phyloP scores from a whole-genome alignment of 331 rosid genomes.

The Saraca asoca region DNA sequence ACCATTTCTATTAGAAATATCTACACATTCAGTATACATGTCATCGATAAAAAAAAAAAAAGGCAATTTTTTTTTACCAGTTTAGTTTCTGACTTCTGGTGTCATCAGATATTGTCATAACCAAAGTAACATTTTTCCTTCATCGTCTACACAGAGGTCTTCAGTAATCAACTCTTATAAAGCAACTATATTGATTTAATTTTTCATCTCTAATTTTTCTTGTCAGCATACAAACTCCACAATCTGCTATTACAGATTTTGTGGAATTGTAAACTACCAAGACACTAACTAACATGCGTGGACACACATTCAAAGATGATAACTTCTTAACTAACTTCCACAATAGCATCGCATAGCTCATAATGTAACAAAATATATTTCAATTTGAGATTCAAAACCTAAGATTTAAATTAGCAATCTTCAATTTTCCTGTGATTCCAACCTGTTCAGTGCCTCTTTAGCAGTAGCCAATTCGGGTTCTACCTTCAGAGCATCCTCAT shows the following conservation, averaged over 20 bases:
- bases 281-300: not conserved
- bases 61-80: not conserved
- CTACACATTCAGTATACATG: conserved; percentile 16
- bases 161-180: not conserved
- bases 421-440: conserved; percentile 30
- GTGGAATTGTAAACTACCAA: not conserved
- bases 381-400: too few relatives aligned
- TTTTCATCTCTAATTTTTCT: not conserved
- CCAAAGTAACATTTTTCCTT: too few relatives aligned
- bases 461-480: conserved; percentile 54
- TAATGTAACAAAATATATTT: too few relatives aligned
- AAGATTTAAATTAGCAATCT: not conserved
- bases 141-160: not conserved
- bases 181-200: not conserved
- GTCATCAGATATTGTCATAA: too few relatives aligned
- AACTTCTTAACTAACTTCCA: not conserved
- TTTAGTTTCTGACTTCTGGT: not conserved
- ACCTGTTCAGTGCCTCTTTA: conserved; percentile 59
- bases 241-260: not conserved
- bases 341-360: not conserved
- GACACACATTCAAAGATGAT: not conserved
- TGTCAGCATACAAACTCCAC: not conserved
- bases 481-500: conserved; percentile 60
- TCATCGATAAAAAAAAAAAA: not conserved
- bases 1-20: conserved; percentile 13